Conservation (phyloP, 441 rosid genomes). For the Eutrema salsugineum region DNA sequence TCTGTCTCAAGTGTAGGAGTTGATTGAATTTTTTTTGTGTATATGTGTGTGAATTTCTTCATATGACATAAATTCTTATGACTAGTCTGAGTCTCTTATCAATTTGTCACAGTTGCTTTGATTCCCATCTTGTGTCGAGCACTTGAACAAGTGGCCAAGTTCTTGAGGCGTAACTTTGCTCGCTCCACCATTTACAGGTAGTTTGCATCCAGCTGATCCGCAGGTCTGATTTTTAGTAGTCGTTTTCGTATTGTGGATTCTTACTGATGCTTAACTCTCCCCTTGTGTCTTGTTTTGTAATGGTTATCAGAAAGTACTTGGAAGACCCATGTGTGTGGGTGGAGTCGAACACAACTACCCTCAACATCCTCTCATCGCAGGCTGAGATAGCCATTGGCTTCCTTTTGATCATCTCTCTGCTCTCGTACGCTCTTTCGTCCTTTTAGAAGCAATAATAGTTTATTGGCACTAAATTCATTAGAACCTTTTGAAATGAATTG, state of each 20-base stretch:
- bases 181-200: constrained; percentile 90
- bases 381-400: constrained; percentile 93
- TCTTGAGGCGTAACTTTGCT: constrained; percentile 74
- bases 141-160: constrained; percentile 76
- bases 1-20: constrained; percentile 82
- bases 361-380: constrained; percentile 82
- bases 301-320: constrained; percentile 71
- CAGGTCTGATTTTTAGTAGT: not conserved
- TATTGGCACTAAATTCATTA: not conserved
- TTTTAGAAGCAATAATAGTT: not conserved
- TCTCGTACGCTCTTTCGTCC: constrained; percentile 55
- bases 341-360: constrained; percentile 87
- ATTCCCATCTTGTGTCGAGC: constrained; percentile 86
- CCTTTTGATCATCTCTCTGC: constrained; percentile 68
- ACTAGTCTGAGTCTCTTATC: not conserved
- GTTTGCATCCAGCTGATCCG: constrained; percentile 4
- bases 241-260: constrained; percentile 6
- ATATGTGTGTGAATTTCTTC: not conserved
- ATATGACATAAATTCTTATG: not conserved
- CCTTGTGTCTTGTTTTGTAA: constrained; percentile 7
- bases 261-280: not conserved
- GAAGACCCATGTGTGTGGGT: constrained; percentile 97
- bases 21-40: not conserved
- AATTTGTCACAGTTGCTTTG: constrained; percentile 68
- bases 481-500: not conserved